Conservation (phyloP, 495 filamentous ascomycete genomes). For the Elasticomyces elasticus region DNA sequence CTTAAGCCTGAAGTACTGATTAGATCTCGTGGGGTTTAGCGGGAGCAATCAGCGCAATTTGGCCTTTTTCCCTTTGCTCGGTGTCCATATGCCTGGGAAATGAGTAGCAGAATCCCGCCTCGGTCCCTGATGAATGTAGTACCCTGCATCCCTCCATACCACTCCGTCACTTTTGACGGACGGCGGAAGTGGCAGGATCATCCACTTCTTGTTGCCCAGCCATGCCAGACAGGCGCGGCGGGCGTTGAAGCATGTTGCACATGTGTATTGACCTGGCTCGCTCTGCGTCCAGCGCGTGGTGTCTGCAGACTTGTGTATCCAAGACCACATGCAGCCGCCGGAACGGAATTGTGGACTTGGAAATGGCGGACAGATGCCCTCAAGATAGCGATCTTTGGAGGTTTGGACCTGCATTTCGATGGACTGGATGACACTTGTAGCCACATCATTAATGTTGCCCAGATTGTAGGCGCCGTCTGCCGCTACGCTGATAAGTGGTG, state of each 20-base stretch:
- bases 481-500: no score
- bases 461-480: no score
- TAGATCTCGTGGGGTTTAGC: no score
- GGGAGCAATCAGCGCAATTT: not conserved
- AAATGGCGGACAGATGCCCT: not conserved
- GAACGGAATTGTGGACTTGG: not conserved
- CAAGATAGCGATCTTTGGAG: not conserved
- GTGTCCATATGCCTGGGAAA: not conserved
- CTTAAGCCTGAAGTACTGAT: no score
- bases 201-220: not conserved
- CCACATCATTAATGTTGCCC: not conserved
- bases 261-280: not conserved
- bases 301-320: not conserved
- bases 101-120: not conserved
- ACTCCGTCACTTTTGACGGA: not conserved
- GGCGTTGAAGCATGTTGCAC: slow-evolving; percentile 2
- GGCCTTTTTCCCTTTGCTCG: not conserved
- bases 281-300: not conserved
- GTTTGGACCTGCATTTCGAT: not conserved
- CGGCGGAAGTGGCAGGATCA: slow-evolving; percentile 5
- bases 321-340: not conserved
- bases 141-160: not conserved
- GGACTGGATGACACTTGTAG: not conserved
- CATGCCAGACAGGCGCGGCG: slow-evolving; percentile 2
- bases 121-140: not conserved